Conservation (phyloP, 2,329 filamentous ascomycete species). For the Ascochyta lentis region DNA sequence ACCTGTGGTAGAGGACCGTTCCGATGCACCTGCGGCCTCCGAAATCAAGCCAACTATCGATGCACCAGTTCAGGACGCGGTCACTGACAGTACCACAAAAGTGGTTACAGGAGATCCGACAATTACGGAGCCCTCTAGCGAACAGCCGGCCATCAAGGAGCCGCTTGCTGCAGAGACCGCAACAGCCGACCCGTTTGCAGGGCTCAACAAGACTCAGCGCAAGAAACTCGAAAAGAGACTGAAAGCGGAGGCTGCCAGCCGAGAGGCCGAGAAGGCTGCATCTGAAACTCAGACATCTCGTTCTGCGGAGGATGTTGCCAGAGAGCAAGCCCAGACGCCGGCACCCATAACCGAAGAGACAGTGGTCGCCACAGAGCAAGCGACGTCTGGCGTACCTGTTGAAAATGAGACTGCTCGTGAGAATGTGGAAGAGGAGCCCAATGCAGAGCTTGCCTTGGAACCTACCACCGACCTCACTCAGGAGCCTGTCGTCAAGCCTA, state of each 20-base stretch:
- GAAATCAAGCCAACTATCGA: too few species aligned
- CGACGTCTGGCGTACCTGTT: not conserved
- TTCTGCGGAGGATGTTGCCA: not conserved
- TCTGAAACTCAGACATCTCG: not conserved
- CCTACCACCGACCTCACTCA: not conserved
- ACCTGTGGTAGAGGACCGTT: too few species aligned
- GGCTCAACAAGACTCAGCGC: conserved; percentile 11
- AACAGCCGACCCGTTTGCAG: conserved; percentile 7
- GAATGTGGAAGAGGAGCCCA: not conserved
- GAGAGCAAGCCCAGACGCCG: not conserved
- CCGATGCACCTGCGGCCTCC: too few species aligned
- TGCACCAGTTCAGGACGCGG: too few species aligned
- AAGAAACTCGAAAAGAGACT: conserved; percentile 38
- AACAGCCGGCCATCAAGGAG: not conserved
- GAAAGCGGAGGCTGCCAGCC: conserved; percentile 5
- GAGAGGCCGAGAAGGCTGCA: conserved; percentile 5
- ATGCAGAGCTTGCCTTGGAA: not conserved
- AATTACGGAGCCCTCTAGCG: too few species aligned
- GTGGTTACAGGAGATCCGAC: too few species aligned
- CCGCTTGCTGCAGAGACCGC: not conserved
- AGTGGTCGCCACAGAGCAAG: not conserved
- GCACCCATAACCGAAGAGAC: not conserved
- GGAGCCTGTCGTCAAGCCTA: not conserved
- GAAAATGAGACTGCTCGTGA: not conserved
- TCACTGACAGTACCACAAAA: too few species aligned